These are phyloP conservation scores for Leishmania guyanensis DNA, from an alignment of 208 protist genomes.

Conservation along the genomic window DNA sequence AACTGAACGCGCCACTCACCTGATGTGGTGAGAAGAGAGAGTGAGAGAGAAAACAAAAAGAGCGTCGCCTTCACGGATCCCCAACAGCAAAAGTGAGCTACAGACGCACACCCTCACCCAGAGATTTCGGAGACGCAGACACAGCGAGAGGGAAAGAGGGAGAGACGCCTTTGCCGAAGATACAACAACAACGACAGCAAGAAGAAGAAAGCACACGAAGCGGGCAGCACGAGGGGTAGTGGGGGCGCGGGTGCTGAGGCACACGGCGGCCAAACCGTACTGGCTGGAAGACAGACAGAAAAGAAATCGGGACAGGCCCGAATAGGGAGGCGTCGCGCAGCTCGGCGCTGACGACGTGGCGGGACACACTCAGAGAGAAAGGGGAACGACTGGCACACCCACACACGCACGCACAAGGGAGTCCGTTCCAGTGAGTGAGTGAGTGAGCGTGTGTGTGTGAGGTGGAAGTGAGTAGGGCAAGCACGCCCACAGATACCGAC, in stretches of 20 bases:
- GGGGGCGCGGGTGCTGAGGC: not conserved
- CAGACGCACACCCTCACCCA: too few species aligned
- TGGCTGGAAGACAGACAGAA: not conserved
- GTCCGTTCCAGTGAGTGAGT: not conserved
- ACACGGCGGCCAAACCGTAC: too few species aligned
- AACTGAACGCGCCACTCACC: not conserved
- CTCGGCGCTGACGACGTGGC: too few species aligned
- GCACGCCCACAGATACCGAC: not conserved
- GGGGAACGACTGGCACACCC: not conserved
- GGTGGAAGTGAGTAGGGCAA: not conserved
- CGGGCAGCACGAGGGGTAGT: not conserved
- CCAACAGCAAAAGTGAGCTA: not conserved
- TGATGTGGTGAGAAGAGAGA: not conserved
- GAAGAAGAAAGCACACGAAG: not conserved
- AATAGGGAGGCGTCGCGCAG: not conserved
- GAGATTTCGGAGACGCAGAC: too few species aligned
- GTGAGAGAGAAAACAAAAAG: not conserved
- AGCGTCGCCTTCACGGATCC: too few species aligned
- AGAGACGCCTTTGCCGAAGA: too few species aligned
- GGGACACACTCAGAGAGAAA: not conserved
- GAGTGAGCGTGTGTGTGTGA: not conserved
- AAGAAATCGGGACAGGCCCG: not conserved
- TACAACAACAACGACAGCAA: too few species aligned
- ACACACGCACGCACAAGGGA: not conserved
- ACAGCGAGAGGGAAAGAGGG: too few species aligned